Conservation (phyloP, 257 asterid species). For the Solanum ahanhuiri region DNA sequence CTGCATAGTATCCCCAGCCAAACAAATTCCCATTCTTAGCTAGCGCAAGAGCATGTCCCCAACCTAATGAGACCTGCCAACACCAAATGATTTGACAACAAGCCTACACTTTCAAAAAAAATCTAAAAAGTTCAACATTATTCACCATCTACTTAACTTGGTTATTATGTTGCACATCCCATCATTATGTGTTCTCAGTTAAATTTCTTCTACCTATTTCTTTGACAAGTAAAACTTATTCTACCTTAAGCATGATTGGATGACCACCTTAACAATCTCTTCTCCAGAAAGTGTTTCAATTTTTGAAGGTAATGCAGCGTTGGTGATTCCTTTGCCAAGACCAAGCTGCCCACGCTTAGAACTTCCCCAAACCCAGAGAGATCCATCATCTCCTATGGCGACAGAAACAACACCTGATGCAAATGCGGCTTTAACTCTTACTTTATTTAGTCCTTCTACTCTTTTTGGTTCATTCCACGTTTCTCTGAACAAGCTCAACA, state of each 20-base stretch:
- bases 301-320: conserved; percentile 51
- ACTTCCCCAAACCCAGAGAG: conserved; percentile 95
- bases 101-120: neutral
- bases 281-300: conserved; percentile 66
- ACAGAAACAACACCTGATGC: conserved; percentile 85
- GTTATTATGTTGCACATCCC: neutral
- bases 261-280: conserved; percentile 77
- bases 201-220: neutral
- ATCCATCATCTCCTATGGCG: conserved; percentile 78
- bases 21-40: conserved; percentile 66
- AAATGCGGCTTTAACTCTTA: conserved; percentile 46
- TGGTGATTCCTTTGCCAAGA: conserved; percentile 45
- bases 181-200: neutral
- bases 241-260: conserved; percentile 43
- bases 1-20: conserved; percentile 98
- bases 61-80: conserved; percentile 78
- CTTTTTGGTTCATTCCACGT: conserved; percentile 59
- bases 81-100: conserved; percentile 1
- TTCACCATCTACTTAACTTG: neutral
- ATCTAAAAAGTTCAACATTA: neutral
- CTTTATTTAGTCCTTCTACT: conserved; percentile 61
- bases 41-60: conserved; percentile 96
- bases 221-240: conserved; percentile 27
- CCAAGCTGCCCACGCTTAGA: conserved; percentile 97
- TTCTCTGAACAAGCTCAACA: conserved; percentile 32